Evolutionary conservation across 1,284 basidiomycete species (phyloP).

Genomic region (Malassezia furfur): DNA sequence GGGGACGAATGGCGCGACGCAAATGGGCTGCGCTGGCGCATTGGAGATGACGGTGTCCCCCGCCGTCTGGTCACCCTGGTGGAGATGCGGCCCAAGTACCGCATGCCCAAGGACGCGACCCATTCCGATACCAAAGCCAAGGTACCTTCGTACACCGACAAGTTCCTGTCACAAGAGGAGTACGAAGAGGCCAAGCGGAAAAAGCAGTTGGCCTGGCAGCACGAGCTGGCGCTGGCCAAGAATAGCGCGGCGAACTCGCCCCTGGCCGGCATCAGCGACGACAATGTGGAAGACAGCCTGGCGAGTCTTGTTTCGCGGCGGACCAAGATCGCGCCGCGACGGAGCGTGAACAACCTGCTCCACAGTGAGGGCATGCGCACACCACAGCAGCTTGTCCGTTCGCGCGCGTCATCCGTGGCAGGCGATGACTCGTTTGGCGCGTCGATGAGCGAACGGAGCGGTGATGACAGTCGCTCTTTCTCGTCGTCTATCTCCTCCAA

Average conservation of each 20-base stretch:
- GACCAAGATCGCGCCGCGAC: background rate
- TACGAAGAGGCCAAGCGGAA: slow-evolving; percentile 34
- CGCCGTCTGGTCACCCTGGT: slow-evolving; percentile 28
- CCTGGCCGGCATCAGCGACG: slow-evolving; percentile 3
- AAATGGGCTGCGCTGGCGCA: slow-evolving; percentile 36
- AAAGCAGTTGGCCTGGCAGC: slow-evolving; percentile 33
- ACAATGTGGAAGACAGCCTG: slow-evolving; percentile 16
- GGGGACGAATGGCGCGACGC: slow-evolving; percentile 40
- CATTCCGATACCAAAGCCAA: slow-evolving; percentile 34
- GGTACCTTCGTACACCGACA: slow-evolving; percentile 28
- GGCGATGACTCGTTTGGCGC: slow-evolving; percentile 9
- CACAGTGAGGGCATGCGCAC: slow-evolving; percentile 6
- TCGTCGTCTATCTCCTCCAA: slow-evolving; percentile 3
- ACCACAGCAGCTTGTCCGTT: background rate
- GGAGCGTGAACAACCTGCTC: slow-evolving; percentile 1
- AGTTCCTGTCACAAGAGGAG: slow-evolving; percentile 32
- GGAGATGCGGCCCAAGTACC: slow-evolving; percentile 36
- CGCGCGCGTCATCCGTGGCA: background rate
- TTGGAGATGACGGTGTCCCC: slow-evolving; percentile 25
- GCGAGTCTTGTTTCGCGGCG: slow-evolving; percentile 14
- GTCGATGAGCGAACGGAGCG: slow-evolving; percentile 8
- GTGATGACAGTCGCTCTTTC: slow-evolving; percentile 9
- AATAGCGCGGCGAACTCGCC: background rate
- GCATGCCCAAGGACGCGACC: slow-evolving; percentile 34
- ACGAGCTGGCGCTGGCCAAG: slow-evolving; percentile 12